Conservation (phyloP, 75 land plant species). For the Pseudotsuga menziesii region DNA sequence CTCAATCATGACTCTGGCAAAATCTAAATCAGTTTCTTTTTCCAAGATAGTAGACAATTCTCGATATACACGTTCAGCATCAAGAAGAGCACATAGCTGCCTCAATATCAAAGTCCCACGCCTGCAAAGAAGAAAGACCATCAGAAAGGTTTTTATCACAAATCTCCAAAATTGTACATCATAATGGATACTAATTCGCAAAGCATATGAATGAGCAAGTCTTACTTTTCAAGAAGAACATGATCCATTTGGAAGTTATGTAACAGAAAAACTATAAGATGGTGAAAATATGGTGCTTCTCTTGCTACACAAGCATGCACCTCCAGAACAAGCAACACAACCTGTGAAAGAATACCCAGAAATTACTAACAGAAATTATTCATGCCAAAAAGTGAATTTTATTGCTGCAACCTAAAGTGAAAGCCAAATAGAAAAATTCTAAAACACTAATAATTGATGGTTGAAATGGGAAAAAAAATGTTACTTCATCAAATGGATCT, state of each 20-base stretch:
- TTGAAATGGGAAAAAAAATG: conserved; percentile 3
- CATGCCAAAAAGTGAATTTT: conserved; percentile 4
- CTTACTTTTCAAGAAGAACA: conserved; percentile 86
- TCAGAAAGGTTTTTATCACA: neutral
- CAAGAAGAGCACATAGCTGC: conserved; percentile 83
- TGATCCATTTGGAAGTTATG: conserved; percentile 67
- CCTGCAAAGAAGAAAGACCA: conserved; percentile 27
- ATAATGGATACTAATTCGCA: neutral
- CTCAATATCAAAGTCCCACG: conserved; percentile 88
- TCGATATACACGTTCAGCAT: conserved; percentile 83
- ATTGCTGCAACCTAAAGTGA: neutral
- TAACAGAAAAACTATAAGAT: conserved; percentile 72
- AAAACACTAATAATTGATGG: neutral
- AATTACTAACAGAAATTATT: neutral
- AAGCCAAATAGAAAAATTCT: too few species aligned
- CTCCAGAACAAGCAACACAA: conserved; percentile 87
- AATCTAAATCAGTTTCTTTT: conserved; percentile 84
- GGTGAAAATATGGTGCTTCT: conserved; percentile 71
- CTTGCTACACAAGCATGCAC: conserved; percentile 94
- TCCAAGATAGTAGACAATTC: conserved; percentile 86
- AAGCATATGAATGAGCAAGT: neutral
- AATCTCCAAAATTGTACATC: neutral
- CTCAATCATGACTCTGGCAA: conserved; percentile 97
- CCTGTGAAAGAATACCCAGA: conserved; percentile 35
- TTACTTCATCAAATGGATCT: conserved; percentile 94